phyloP scores from a whole-genome alignment of 768 basidiomycete genomes.

The Leucocoprinus leucothites region DNA sequence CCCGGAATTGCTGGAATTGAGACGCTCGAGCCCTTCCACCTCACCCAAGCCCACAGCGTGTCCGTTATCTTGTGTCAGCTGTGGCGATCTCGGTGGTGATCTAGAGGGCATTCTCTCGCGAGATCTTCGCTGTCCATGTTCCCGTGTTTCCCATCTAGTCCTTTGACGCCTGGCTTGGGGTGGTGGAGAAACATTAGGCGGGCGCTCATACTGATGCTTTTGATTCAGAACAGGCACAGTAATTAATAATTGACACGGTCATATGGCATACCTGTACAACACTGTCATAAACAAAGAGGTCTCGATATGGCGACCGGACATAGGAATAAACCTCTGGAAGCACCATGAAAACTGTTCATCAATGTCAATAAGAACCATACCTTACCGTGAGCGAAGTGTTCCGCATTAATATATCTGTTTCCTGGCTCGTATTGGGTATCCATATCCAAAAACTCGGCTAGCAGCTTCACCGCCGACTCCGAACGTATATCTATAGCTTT shows the following conservation, averaged over 20 bases:
- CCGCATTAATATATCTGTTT: slow-evolving; percentile 65
- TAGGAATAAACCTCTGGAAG: slow-evolving; percentile 81
- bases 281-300: slow-evolving; percentile 78
- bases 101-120: too few species aligned
- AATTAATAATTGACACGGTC: slow-evolving; percentile 6
- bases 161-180: slow-evolving; percentile 28
- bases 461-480: slow-evolving; percentile 76
- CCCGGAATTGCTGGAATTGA: too few species aligned
- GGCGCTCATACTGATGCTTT: slow-evolving; percentile 53
- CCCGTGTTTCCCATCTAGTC: slow-evolving; percentile 7
- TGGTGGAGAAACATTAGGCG: slow-evolving; percentile 38
- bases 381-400: slow-evolving; percentile 92
- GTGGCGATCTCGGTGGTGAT: too few species aligned
- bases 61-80: too few species aligned
- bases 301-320: slow-evolving; percentile 84
- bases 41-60: too few species aligned
- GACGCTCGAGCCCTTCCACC: too few species aligned
- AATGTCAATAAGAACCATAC: slow-evolving; percentile 11
- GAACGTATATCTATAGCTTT: slow-evolving; percentile 91
- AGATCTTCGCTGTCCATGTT: too few species aligned
- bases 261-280: slow-evolving; percentile 64
- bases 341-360: neutral
- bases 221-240: slow-evolving; percentile 12
- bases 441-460: slow-evolving; percentile 88
- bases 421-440: slow-evolving; percentile 57